Base-by-base conservation (phyloP, 2,329 filamentous ascomycete species). In the Orbilia brochopaga region DNA sequence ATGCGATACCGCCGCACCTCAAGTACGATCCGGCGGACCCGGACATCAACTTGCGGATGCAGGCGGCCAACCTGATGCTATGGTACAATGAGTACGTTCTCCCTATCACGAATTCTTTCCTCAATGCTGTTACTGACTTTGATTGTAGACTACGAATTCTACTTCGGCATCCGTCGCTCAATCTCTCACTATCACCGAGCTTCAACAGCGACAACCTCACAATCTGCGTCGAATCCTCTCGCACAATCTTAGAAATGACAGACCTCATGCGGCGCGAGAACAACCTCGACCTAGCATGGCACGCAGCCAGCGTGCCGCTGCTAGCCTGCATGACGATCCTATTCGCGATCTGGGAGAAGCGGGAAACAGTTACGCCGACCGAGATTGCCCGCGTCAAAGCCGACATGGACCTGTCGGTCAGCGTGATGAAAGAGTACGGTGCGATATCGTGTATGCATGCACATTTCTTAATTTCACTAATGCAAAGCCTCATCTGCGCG, bases 281-380 rank as follows among this genome's bases (percentile, higher is more conserved):
- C n/a, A 75, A 76, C 76, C 80, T 92, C 2, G 90, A 93, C 76
- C 90, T 88, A 0, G 91, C 89, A 0, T 92, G 90, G 89, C 89
- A 90, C 75, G 88, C 88, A 53, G 83, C 86, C 54, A 87, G 89
- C 0, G 84, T 90, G 4, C 91, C 90, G 76, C 83, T 90, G 11
- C 86, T 88, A 48, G 88, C 88, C 24, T 87, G 90, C 64, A 90
- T 91, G 75, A 89, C 88, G 0, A 87, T 85, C 13, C 80, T 93
- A 0, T 90, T 89, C 52, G 85, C 86, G 1, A 84, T 87, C 62
- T 90, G 86, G 81, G 85, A 91, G 77, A 84, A 87, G 53, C 83
- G 88, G 30, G 85, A 85, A 54, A 82, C 85, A 8, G 85, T 86
- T 10, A 86, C 84, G 0, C 79, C 82, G 0, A 81, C 82, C 1